A percentile compares a stretch with the other conserved stretches of the same genome.
Conservation (phyloP, 1,284 basidiomycete species). For the Tilletia horrida region DNA sequence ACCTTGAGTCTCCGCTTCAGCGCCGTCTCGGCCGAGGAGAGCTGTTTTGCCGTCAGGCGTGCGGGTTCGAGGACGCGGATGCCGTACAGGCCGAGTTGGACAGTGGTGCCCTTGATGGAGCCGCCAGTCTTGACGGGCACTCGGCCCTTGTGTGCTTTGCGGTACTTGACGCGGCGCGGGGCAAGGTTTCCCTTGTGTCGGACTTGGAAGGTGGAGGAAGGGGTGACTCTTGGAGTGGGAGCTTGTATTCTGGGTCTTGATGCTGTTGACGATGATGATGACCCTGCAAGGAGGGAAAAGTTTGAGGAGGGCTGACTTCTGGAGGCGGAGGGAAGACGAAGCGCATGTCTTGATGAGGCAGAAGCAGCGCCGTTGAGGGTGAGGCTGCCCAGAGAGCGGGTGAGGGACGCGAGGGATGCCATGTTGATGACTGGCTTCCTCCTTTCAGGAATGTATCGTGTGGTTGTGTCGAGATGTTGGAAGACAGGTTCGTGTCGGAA, state of each 20-base stretch:
- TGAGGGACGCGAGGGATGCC: not conserved
- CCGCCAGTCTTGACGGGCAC: constrained; percentile 67
- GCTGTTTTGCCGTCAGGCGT: constrained; percentile 85
- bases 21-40: constrained; percentile 79
- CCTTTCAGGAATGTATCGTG: no score
- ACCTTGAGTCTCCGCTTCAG: constrained; percentile 86
- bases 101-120: constrained; percentile 86
- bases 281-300: constrained; percentile 14
- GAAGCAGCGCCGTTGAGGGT: not conserved
- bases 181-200: constrained; percentile 67
- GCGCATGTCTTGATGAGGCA: not conserved
- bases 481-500: no score
- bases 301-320: not conserved
- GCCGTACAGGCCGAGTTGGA: constrained; percentile 87
- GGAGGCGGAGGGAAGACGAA: constrained; percentile 15
- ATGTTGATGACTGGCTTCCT: not conserved
- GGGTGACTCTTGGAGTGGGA: not conserved
- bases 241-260: not conserved
- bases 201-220: constrained; percentile 33
- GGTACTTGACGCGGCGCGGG: constrained; percentile 73
- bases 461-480: no score
- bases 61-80: constrained; percentile 80
- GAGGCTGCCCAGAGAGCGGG: constrained; percentile 2
- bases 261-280: not conserved
- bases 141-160: constrained; percentile 82